Percentiles rank a stretch among this genome's conserved stretches.
Conservation (phyloP, 345 rosid species). For the Eucalyptus sideroxylon region DNA sequence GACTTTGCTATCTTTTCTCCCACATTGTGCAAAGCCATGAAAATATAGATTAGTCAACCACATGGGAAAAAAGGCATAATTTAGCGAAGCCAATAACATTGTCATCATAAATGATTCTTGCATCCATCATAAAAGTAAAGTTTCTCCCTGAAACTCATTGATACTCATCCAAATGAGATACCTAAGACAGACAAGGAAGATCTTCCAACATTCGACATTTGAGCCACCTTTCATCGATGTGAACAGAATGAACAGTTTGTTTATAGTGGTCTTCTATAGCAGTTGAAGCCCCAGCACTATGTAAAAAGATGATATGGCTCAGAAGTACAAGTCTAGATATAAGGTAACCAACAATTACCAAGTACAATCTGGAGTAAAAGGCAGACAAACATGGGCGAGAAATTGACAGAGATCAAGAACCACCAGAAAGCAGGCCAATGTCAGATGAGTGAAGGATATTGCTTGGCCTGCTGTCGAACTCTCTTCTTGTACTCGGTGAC, state of each 20-base stretch:
- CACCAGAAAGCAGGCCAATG: not conserved
- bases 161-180: not conserved
- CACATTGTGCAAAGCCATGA: not conserved
- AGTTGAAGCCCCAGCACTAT: not conserved
- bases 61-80: not conserved
- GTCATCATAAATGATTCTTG: not conserved
- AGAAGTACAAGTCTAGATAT: not conserved
- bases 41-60: not conserved
- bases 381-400: not conserved
- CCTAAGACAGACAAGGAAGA: not conserved
- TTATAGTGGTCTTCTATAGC: not conserved
- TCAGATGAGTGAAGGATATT: slow-evolving; percentile 60
- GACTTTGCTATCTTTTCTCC: not conserved
- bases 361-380: not conserved
- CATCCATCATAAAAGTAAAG: not conserved
- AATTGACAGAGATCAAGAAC: not conserved
- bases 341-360: slow-evolving; percentile 5
- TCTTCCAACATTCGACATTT: not conserved
- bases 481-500: slow-evolving; percentile 72
- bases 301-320: not conserved
- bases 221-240: not conserved
- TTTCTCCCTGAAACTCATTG: not conserved
- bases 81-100: not conserved
- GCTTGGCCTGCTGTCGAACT: slow-evolving; percentile 84
- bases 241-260: not conserved